Base-by-base conservation (phyloP, 73 alveolate genomes). In the Paramecium bursaria region DNA sequence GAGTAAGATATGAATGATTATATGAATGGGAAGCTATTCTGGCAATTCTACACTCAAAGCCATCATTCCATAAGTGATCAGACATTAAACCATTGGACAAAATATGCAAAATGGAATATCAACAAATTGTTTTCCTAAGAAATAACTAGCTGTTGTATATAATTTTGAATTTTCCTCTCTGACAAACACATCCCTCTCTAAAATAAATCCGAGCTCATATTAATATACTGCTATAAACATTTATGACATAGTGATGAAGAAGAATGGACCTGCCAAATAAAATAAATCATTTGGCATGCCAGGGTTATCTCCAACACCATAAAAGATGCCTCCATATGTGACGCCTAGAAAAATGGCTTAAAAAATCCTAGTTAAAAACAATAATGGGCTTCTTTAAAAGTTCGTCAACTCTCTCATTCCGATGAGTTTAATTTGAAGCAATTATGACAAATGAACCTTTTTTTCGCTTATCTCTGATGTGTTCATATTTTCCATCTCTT, bases 181-280 rank as follows among this genome's bases (percentile, higher is more conserved):
- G 29, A 91, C 67, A 57, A 91, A 91, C 1, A 91, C 61, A 31
- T 75, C 86, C 60, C 96, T 88, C 46, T 88, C 94, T 5, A 54
- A n/a, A 1, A 80, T 53, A 53, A 90, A 86, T 15, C 85, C 26
- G 46, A 89, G 13, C 0, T 86, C 46, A 13, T 67, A 23, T 2
- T 73, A 42, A 73, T 30, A 49, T 9, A 35, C 22, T 17, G 75
- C 31, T 33, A 42, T 27, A 55, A 90, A 61, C 3, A 74, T 52
- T 3, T 23, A 19, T 29, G 27, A 44, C 2, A 88, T 39, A 1
- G 39, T 30, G 4, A 22, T 27, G 29, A 75, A 85, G 48, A 17
- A 86, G 27, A 60, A 23, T n/a, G 46, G 22, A 6, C 94, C 94
- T 31, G 76, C 17, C 10, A 67, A 21, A 0, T 26, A 25, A 15